phyloP scores from a whole-genome alignment of 768 basidiomycete species.

The Mycena galopus region DNA sequence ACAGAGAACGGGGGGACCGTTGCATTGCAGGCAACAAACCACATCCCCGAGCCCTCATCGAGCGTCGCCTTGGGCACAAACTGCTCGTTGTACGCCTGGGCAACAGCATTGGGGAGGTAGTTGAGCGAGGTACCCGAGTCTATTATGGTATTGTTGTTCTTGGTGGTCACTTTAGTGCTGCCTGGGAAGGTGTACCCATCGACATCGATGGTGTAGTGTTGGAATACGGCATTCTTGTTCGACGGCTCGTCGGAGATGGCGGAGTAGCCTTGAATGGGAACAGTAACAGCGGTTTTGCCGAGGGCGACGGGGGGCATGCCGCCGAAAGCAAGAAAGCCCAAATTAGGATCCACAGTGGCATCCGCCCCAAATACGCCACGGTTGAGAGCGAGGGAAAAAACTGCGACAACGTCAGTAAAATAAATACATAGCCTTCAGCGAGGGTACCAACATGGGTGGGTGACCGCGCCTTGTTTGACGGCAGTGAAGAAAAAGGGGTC shows the following conservation, averaged over 20 bases:
- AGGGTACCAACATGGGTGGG: conserved; percentile 19
- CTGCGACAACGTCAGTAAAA: conserved; percentile 13
- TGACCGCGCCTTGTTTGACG: conserved; percentile 31
- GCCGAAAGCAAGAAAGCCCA: conserved; percentile 40
- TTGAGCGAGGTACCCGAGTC: conserved; percentile 17
- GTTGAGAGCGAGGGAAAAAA: conserved; percentile 40
- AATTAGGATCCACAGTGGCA: conserved; percentile 27
- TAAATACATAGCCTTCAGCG: background rate
- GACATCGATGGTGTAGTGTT: conserved; percentile 34
- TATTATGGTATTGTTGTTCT: conserved; percentile 17
- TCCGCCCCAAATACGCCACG: conserved; percentile 25
- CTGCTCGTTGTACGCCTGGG: background rate
- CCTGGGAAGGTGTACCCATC: conserved; percentile 35
- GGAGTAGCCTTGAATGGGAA: conserved; percentile 34
- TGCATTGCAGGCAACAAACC: conserved; percentile 30
- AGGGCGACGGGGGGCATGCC: conserved; percentile 39
- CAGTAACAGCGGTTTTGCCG: conserved; percentile 18
- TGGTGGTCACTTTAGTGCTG: background rate
- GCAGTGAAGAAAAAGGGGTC: conserved; percentile 39
- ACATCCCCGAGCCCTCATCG: background rate
- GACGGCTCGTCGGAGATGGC: conserved; percentile 2
- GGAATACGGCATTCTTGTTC: background rate
- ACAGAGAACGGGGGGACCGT: conserved; percentile 36
- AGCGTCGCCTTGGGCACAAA: background rate
- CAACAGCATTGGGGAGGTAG: background rate